Evolutionary conservation across 192 early-diverging fungal species (phyloP), one percentile per base, ranked within the genome.

Genomic region (Coemansia sp.): DNA sequence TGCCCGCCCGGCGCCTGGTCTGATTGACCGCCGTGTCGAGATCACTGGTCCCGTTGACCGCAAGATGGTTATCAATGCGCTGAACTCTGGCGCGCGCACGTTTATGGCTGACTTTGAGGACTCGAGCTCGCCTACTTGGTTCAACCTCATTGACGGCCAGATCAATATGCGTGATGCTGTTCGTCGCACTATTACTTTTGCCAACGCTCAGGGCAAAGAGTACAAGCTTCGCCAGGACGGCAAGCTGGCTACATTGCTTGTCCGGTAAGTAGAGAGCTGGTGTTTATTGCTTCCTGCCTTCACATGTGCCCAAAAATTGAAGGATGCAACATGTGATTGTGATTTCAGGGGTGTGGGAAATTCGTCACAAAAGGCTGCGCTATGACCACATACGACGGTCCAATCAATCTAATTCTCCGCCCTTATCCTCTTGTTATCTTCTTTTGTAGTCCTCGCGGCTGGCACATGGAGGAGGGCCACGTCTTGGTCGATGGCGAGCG

Each of bases 61-160:
- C 77, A 98, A 98, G 85, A 98, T 98, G 97, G 95, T 98, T 75
- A 98, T 98, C 85, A 98, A 98, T 71, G 97, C 97, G 46, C 88
- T 98, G 73, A 98, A 97, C 87, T 93, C 94, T 27, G 95, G 93
- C 4, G 92, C 97, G 34, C 84, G 85, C 65, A 97, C 95, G 36
- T 98, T 94, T 82, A 98, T 98, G 97, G 97, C 97, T 36, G 97
- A 98, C 82, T 96, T 98, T 78, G 97, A 98, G 90, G 97, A 98
- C 85, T 98, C 97, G 23, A 96, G 92, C 85, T 89, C 94, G 17
- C 97, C 97, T 39, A 97, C 95, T n/a, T 98, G 95, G 95, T 90
- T 92, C 67, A 96, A 94, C 89, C 85, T 90, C 76, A 58, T 95
- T 57, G 88, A 87, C 67, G 97, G 97, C 36, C 94, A 95, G 80